Conservation (phyloP, 345 rosid genomes). For the Salix koriyanagi region DNA sequence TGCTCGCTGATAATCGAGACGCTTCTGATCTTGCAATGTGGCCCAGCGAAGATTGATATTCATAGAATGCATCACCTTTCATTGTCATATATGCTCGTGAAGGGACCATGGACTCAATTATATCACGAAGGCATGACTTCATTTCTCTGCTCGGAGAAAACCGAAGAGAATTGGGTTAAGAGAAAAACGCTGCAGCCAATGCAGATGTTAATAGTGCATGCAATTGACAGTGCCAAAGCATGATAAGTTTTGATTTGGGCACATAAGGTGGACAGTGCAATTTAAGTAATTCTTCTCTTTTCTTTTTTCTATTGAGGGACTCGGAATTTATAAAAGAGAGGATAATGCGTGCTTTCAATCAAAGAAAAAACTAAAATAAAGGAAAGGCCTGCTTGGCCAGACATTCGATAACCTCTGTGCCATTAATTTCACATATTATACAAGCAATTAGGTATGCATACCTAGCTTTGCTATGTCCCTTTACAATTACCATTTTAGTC, state of each 20-base stretch:
- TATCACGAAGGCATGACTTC: constrained; percentile 31
- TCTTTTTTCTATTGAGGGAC: neutral
- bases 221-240: neutral
- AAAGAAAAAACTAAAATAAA: neutral
- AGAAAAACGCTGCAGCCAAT: neutral
- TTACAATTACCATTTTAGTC: neutral
- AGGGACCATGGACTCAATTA: constrained; percentile 56
- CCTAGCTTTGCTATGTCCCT: neutral
- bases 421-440: neutral
- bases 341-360: neutral
- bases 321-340: neutral
- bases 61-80: constrained; percentile 60
- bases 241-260: neutral
- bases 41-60: constrained; percentile 65
- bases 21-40: constrained; percentile 64
- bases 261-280: neutral
- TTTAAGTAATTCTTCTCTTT: neutral
- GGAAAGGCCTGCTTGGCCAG: neutral
- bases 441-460: neutral
- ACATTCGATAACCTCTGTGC: neutral
- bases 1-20: constrained; percentile 46
- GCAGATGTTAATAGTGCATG: neutral
- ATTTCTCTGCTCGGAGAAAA: constrained; percentile 47
- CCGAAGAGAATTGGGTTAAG: neutral
- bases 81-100: constrained; percentile 41